Percentiles rank a stretch among this genome's conserved stretches.
Evolutionary conservation across 2,329 filamentous ascomycete species (phyloP).

Genomic region (Aureobasidium pullulans): DNA sequence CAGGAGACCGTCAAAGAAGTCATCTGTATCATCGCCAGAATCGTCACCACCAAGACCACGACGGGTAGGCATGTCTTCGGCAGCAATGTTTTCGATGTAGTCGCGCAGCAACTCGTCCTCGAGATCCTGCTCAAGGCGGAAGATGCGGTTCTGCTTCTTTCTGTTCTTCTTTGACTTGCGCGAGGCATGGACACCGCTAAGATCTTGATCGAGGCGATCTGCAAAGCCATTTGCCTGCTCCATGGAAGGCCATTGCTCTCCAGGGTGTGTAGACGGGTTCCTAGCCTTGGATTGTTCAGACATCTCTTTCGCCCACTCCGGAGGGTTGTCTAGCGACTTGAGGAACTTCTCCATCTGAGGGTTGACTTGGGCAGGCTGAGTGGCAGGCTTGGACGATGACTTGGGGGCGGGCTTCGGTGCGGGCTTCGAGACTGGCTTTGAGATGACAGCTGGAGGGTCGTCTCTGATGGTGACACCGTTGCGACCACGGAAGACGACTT

Average conservation of each 20-base stretch:
- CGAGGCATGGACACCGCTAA: conserved; percentile 1
- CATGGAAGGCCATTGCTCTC: conserved; percentile 3
- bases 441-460: conserved; percentile 18
- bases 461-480: conserved; percentile 21
- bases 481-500: conserved; percentile 62
- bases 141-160: conserved; percentile 26
- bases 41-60: conserved; percentile 11
- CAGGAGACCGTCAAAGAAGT: conserved; percentile 22
- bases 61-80: conserved; percentile 17
- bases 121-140: conserved; percentile 30
- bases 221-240: conserved; percentile 3
- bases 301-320: conserved; percentile 1
- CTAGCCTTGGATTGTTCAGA: neutral
- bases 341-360: conserved; percentile 9
- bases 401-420: neutral
- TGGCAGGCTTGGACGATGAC: neutral
- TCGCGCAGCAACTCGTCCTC: conserved; percentile 56
- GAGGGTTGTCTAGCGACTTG: neutral
- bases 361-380: neutral
- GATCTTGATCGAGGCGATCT: conserved; percentile 8
- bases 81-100: conserved; percentile 60
- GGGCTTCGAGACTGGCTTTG: neutral
- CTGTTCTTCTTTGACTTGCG: conserved; percentile 24
- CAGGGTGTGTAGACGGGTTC: neutral
- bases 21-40: conserved; percentile 17